Conservation (phyloP, 495 filamentous ascomycete genomes). For the Penicillium subrubescens region DNA sequence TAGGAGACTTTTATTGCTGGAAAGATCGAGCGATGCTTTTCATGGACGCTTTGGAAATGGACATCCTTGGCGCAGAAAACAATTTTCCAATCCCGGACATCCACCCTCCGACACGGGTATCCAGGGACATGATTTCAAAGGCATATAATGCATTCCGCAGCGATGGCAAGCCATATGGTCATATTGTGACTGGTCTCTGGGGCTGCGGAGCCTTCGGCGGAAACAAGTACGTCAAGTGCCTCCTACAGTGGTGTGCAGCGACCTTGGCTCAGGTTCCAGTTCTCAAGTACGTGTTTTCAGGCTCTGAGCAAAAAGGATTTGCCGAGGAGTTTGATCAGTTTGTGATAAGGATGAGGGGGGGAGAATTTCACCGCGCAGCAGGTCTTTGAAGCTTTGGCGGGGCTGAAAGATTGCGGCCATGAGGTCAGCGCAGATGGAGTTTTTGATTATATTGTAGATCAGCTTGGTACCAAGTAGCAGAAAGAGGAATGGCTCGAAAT, state of each 20-base stretch:
- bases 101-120: background rate
- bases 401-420: background rate
- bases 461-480: background rate
- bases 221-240: background rate
- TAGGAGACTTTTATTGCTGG: background rate
- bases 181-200: conserved; percentile 1
- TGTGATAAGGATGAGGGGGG: background rate
- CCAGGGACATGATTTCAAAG: background rate
- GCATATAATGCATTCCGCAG: conserved; percentile 1
- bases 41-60: background rate
- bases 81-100: background rate
- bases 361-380: background rate
- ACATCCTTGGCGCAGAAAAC: background rate
- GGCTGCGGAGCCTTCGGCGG: background rate
- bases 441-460: background rate
- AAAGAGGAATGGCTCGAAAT: background rate
- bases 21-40: background rate
- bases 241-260: background rate
- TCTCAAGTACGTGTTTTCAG: background rate
- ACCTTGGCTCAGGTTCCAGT: background rate
- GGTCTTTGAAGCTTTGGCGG: background rate
- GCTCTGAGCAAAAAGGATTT: background rate
- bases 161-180: background rate
- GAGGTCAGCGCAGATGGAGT: background rate
- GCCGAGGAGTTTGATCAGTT: background rate